A percentile compares a stretch with the other conserved stretches of the same genome.
Evolutionary conservation across 2,329 filamentous ascomycete genomes (phyloP).

Genomic region (Microdochium paspali): DNA sequence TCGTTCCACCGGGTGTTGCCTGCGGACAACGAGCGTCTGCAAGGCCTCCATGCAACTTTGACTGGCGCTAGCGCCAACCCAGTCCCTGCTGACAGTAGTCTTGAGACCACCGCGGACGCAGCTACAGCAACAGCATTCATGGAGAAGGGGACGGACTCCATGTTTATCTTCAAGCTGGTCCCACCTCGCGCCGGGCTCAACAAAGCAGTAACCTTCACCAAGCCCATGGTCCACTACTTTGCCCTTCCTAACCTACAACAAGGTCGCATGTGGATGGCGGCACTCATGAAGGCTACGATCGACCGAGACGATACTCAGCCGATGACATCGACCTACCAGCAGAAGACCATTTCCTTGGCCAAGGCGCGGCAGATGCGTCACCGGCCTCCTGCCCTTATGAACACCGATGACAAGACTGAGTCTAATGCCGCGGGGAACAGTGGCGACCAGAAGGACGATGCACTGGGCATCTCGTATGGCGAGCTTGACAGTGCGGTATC

Average conservation of each 20-base stretch:
- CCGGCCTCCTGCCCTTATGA: constrained; percentile 82
- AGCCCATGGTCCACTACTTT: constrained; percentile 95
- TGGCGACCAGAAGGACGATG: constrained; percentile 20
- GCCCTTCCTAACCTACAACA: constrained; percentile 84
- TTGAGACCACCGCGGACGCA: constrained; percentile 32
- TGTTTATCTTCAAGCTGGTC: constrained; percentile 98
- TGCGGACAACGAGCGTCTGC: constrained; percentile 83
- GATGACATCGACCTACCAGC: constrained; percentile 87
- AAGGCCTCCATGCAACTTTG: constrained; percentile 82
- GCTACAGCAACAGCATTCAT: constrained; percentile 25
- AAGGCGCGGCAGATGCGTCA: constrained; percentile 85
- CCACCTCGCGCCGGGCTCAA: constrained; percentile 82
- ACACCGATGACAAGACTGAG: constrained; percentile 40
- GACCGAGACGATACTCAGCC: constrained; percentile 75
- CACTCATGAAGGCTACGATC: constrained; percentile 97
- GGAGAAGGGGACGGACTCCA: constrained; percentile 51
- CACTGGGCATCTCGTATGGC: constrained; percentile 26
- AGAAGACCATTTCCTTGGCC: constrained; percentile 87
- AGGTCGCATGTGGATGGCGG: constrained; percentile 95
- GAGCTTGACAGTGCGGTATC: constrained; percentile 28
- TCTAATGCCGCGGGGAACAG: constrained; percentile 13
- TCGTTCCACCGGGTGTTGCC: constrained; percentile 95
- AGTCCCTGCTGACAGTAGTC: constrained; percentile 34
- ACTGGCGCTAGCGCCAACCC: constrained; percentile 73
- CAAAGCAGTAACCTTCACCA: constrained; percentile 92